Evolutionary conservation across 371 early-diverging fungal genomes (phyloP), one percentile per base, ranked within the genome.

Genomic region (Mortierella sp.): DNA sequence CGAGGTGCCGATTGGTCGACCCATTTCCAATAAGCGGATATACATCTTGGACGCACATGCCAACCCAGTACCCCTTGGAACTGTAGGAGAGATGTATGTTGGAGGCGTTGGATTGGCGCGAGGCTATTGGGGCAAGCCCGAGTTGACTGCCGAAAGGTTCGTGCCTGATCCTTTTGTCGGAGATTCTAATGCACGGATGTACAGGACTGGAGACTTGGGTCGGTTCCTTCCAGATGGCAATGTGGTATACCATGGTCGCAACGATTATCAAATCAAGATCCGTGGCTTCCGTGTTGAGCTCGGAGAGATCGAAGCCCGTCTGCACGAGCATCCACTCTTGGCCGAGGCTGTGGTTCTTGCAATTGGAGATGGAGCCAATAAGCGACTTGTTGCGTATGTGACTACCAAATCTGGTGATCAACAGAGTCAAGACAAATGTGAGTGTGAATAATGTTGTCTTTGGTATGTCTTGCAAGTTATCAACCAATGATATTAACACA

Each of bases 201-300:
- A 80, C 71, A 48, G 24, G 34, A 79, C 83, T 13, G 83, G 83
- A n/a, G 83, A 82, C 46, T 41, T 76, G 49, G 81, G 22, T 4
- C 46, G 78, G 3, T 60, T 62, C 65, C 59, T 79, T 1, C 57
- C 66, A 31, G 65, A 79, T 60, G 82, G 82, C n/a, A 25, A 49
- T 34, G 31, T 81, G 48, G 59, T 80, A 29, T 54, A 43, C 19
- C 25, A 43, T 25, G 54, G 43, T 2, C 69, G 83, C 40, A 57
- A 24, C n/a, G 83, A 79, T 57, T 41, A 67, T 19, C 71, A 77
- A 55, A 59, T 82, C 41, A 84, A 84, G 68, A 44, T 84, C 37
- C 67, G 67, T 41, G 84, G 84, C 7, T 80, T 65, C 54, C 76
- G 84, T 22, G 67, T 84, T 37, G 82, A 84, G 57, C 67, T 81